Base-by-base conservation (phyloP, 805 yeast genomes). In the Nakazawaea laoshanensis region DNA sequence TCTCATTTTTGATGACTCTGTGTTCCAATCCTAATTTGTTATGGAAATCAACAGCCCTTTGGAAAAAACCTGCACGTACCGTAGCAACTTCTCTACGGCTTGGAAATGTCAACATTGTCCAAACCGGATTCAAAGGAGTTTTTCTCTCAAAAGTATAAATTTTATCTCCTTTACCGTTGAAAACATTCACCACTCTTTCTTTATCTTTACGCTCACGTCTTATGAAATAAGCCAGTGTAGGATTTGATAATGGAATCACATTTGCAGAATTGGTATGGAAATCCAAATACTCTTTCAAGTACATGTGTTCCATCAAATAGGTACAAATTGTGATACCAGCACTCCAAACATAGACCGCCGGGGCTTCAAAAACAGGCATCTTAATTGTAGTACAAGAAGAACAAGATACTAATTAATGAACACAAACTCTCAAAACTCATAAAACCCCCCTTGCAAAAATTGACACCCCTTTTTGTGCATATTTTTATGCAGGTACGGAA, bases 111-210 rank as follows among this genome's bases (percentile, higher is more conserved):
- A 61, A 50, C 47, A 74, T 46, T n/a, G 65, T 46, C 81, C 81
- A 74, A 16, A 63, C 62, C 13, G 74, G 73, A 32, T 64, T 62
- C 33, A 59, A 44, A 2, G 67, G 50, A 13, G 72, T 57, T 39
- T 56, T 57, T 30, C 78, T 57, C 50, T 72, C 77, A 45, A 74
- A 55, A n/a, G 71, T 57, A 48, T 65, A 74, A 11, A 59, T 46
- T 39, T 65, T 63, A 18, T 47, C 50, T 16, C 70, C 67, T 14
- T 48, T 43, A 22, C 21, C 33, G 40, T 63, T 66, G 46, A 67
- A 74, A 1, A 74, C 75, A 42, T 69, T 70, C 29, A 73, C 63
- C 12, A 53, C 48, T 14, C 65, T 59, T 35, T 59, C 60, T 33
- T 61, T 59, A 42, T 64, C 67, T 12, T 53, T 57, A 38, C 71